Conservation (phyloP, 768 basidiomycete genomes). For the Neoboletus subvelutipes region DNA sequence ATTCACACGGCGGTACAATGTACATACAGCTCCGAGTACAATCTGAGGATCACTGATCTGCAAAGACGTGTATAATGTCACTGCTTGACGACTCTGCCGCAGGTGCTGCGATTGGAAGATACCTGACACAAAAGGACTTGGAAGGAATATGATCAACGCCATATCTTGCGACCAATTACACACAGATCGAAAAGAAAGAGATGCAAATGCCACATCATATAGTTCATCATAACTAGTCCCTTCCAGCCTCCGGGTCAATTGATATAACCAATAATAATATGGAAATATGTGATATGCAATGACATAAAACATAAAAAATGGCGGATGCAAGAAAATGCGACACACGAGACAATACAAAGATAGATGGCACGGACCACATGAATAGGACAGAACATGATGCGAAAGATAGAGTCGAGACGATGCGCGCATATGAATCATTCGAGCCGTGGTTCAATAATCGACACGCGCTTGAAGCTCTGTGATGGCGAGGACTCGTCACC, state of each 20-base stretch:
- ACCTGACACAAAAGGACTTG: not conserved
- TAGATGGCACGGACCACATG: not conserved
- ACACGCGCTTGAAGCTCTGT: slow-evolving; percentile 3
- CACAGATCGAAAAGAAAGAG: not conserved
- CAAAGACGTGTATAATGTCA: too few species aligned
- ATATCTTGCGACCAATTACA: not conserved
- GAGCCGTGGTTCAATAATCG: slow-evolving; percentile 7
- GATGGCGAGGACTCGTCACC: slow-evolving; percentile 10
- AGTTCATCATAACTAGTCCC: not conserved
- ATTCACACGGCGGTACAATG: too few species aligned
- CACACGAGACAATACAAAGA: not conserved
- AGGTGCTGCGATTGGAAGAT: not conserved
- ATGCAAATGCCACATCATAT: not conserved
- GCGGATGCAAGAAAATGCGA: not conserved
- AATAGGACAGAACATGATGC: not conserved
- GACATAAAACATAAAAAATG: not conserved
- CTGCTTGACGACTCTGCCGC: too few species aligned
- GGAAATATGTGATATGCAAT: not conserved
- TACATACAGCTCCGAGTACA: too few species aligned
- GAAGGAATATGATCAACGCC: not conserved
- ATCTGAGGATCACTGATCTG: too few species aligned
- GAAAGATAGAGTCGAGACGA: not conserved
- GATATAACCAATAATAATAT: not conserved
- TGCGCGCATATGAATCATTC: not conserved
- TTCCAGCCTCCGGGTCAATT: not conserved